Evolutionary conservation across 495 filamentous ascomycete genomes (phyloP).

Genomic region (Penicillium verhagenii): DNA sequence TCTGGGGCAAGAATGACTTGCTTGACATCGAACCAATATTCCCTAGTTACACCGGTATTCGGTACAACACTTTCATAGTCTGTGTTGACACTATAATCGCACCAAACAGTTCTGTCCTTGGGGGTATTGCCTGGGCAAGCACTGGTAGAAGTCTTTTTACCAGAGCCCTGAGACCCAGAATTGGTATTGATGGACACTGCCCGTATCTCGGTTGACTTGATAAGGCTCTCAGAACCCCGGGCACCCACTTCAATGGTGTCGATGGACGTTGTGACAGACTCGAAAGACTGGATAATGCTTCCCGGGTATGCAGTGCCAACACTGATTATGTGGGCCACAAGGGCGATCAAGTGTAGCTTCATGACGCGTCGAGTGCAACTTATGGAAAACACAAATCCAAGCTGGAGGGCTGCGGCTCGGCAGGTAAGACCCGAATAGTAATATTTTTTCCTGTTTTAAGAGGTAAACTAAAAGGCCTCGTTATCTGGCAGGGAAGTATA

Average conservation of each 20-base stretch:
- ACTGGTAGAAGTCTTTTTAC: not conserved
- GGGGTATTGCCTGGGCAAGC: conserved; percentile 1
- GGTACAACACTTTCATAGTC: conserved; percentile 2
- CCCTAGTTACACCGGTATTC: conserved; percentile 3
- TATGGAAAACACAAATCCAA: not conserved
- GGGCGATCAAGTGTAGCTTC: not conserved
- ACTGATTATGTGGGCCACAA: not conserved
- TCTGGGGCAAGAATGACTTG: conserved; percentile 56
- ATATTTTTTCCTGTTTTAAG: not conserved
- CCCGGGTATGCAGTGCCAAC: not conserved
- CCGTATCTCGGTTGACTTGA: not conserved
- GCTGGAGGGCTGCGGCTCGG: not conserved
- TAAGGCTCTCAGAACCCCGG: too few relatives aligned
- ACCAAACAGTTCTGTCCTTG: conserved; percentile 1
- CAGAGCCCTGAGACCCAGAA: not conserved
- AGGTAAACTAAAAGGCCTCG: not conserved
- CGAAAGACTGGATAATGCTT: too few relatives aligned
- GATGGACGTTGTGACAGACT: too few relatives aligned
- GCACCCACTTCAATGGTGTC: too few relatives aligned
- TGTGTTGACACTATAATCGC: conserved; percentile 3
- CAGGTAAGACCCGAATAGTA: not conserved
- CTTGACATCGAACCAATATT: conserved; percentile 3
- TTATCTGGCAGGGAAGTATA: too few relatives aligned
- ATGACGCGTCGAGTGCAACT: not conserved
- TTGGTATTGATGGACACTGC: not conserved